A percentile compares a stretch with the other conserved stretches of the same genome.
These are phyloP conservation scores for Pleurostoma richardsiae DNA, from an alignment of 2,329 filamentous ascomycete genomes.

Conservation along the genomic window DNA sequence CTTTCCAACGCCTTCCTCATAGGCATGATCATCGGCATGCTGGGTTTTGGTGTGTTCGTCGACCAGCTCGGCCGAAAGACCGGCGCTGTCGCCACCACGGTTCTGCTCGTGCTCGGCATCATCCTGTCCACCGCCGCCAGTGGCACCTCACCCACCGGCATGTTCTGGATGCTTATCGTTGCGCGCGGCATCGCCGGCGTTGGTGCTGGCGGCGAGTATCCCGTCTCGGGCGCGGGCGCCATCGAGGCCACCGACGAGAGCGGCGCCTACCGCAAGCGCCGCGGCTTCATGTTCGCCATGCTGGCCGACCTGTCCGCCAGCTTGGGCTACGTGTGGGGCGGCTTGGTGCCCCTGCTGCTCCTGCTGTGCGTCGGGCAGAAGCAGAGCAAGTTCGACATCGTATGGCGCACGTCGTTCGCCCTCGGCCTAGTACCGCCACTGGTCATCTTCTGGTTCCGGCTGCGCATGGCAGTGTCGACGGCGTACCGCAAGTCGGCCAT, in stretches of 20 bases:
- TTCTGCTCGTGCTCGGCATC: conserved; percentile 39
- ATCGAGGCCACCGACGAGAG: conserved; percentile 50
- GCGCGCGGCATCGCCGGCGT: conserved; percentile 33
- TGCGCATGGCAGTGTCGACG: conserved; percentile 45
- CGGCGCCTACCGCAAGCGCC: conserved; percentile 32
- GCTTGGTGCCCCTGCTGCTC: conserved; percentile 43
- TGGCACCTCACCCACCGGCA: conserved; percentile 27
- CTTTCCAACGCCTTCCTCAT: conserved; percentile 51
- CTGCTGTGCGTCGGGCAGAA: conserved; percentile 41
- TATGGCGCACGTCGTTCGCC: conserved; percentile 46
- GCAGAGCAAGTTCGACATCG: conserved; percentile 31
- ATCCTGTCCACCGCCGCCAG: conserved; percentile 38
- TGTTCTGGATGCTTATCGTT: conserved; percentile 47
- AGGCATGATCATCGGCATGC: conserved; percentile 51
- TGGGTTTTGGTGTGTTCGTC: conserved; percentile 44
- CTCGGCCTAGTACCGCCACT: conserved; percentile 44
- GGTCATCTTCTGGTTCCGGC: conserved; percentile 46
- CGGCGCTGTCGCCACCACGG: conserved; percentile 7
- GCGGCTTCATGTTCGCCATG: conserved; percentile 54
- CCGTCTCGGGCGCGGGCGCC: conserved; percentile 42
- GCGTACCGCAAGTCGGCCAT: conserved; percentile 41
- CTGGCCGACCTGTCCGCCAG: conserved; percentile 43
- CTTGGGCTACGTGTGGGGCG: conserved; percentile 45
- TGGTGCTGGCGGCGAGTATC: conserved; percentile 34
- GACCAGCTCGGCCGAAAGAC: conserved; percentile 17